Evolutionary conservation across 352 stramenopile genomes (phyloP), one percentile per base, ranked within the genome.

Genomic region (Nothophytophthora sp.): DNA sequence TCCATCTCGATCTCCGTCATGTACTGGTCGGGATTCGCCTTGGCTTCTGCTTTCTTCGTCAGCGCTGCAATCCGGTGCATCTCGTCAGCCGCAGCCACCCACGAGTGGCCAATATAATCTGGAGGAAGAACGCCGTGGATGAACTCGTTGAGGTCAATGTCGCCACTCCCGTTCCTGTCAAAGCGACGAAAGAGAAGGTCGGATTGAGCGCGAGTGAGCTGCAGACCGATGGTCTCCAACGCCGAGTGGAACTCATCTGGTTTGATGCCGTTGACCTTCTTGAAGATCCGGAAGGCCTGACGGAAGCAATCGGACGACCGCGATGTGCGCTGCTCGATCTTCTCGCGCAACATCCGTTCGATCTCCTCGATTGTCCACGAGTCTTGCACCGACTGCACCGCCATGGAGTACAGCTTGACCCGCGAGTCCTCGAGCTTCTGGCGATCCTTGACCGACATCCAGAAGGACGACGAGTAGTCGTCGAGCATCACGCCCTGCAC

Each of bases 281-380:
- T 90, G 51, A 92, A 92, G 46, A 92, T 90, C 27, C 68, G 69
- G 47, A 90, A 90, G 2, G 82, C 80, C 42, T 92, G 82, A 12
- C 82, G 65, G 45, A 92, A 92, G 44, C 82, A 90, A 43, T 92
- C 82, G 0, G 80, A 90, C 0, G 82, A 92, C 24, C 65, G 51
- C 13, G 80, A 91, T 19, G 82, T 92, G 25, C 73, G 77, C 50
- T 92, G 80, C 60, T 92, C 82, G 30, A 92, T 92, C 61, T 92
- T 92, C 28, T 85, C 73, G 3, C 82, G 80, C 18, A 92, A 55
- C 78, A 90, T 92, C 10, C 79, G 71, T 43, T 92, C 82, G 33
- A 92, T 88, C 16, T 92, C 80, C 16, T 62, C 56, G 38, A 91
- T 88, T 7, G 73, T 89, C 80, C 80, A 92, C 16, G 73, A 81